These are phyloP conservation scores for Ceratocystis huliohia DNA, from an alignment of 2,329 filamentous ascomycete species.

Conservation along the genomic window DNA sequence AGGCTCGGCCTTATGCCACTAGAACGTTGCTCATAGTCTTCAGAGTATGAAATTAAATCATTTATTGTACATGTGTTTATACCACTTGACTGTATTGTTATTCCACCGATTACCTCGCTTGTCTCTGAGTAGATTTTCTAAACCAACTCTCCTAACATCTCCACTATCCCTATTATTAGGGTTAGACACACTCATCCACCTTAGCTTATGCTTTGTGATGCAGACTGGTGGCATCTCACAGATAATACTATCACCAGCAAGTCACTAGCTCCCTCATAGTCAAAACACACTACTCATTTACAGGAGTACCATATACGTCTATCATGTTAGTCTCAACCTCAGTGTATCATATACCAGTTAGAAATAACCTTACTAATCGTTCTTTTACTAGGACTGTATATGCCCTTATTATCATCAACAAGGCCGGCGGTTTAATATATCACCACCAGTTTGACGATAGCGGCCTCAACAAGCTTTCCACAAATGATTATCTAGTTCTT, in stretches of 20 bases:
- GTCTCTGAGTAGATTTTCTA: background rate
- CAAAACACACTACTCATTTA: background rate
- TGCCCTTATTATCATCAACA: constrained; percentile 94
- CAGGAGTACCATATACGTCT: background rate
- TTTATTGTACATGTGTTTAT: background rate
- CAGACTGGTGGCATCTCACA: background rate
- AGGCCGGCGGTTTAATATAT: constrained; percentile 92
- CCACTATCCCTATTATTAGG: background rate
- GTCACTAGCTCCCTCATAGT: background rate
- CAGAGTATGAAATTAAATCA: background rate
- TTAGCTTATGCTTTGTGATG: background rate
- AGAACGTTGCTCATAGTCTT: background rate
- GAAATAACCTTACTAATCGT: background rate
- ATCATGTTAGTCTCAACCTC: background rate
- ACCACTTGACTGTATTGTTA: background rate
- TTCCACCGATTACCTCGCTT: background rate
- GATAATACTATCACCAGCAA: background rate
- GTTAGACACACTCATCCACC: background rate
- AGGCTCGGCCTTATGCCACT: background rate
- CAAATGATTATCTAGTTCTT: constrained; percentile 93
- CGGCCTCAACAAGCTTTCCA: constrained; percentile 73
- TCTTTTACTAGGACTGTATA: constrained; percentile 64
- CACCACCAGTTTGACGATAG: constrained; percentile 84
- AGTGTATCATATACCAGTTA: background rate
- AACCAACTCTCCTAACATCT: background rate